phyloP scores from a whole-genome alignment of 2,329 filamentous ascomycete genomes.

The Drechslerella coelobrocha region DNA sequence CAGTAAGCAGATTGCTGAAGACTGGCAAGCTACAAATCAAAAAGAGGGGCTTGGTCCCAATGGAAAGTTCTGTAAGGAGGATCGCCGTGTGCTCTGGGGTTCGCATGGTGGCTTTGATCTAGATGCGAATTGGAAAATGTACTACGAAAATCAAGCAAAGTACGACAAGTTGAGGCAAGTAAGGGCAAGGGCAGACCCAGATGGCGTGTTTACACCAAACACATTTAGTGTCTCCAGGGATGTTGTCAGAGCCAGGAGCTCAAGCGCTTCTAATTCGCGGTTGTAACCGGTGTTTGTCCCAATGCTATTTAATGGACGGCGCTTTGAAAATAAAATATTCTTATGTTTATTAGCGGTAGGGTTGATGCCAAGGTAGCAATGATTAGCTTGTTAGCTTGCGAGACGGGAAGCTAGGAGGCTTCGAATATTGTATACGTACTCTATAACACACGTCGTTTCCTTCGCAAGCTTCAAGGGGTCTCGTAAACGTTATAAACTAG shows the following conservation, averaged over 20 bases:
- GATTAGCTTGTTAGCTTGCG: too few species aligned
- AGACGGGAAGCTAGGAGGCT: too few species aligned
- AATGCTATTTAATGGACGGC: too few species aligned
- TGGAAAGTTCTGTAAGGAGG: conserved; percentile 12
- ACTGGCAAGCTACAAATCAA: conserved; percentile 61
- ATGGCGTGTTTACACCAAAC: conserved; percentile 19
- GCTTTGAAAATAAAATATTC: too few species aligned
- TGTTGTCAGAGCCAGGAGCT: not conserved
- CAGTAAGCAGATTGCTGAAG: conserved; percentile 57
- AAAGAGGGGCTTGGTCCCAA: conserved; percentile 7
- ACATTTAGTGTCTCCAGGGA: conserved; percentile 11
- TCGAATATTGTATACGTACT: too few species aligned
- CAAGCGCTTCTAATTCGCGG: not conserved
- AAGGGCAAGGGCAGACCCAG: conserved; percentile 11
- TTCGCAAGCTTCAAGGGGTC: too few species aligned
- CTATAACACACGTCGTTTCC: too few species aligned
- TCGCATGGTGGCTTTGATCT: conserved; percentile 12
- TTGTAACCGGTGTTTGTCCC: too few species aligned
- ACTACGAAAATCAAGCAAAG: conserved; percentile 7
- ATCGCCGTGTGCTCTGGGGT: conserved; percentile 14
- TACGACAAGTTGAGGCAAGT: conserved; percentile 7
- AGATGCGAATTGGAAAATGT: conserved; percentile 5
- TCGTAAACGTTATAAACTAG: too few species aligned
- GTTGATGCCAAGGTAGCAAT: too few species aligned
- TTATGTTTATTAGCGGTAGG: too few species aligned